Conservation (phyloP, 805 yeast genomes). For the Sugiyamaella lignohabitans region DNA sequence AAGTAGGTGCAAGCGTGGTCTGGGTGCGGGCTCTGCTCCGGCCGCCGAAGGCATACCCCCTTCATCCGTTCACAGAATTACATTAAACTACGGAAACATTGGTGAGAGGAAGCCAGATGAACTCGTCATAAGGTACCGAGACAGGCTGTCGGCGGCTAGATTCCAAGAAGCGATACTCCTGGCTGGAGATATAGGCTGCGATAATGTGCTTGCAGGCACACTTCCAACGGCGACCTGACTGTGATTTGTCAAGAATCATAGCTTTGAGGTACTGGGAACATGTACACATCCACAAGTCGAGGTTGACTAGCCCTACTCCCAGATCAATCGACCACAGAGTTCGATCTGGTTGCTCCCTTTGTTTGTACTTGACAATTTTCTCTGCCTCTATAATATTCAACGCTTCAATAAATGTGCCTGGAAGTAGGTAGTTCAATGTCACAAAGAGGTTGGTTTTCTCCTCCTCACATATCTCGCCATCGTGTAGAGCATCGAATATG, state of each 20-base stretch:
- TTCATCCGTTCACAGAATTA: no score
- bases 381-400: slow-evolving; percentile 18
- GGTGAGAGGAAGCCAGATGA: background rate
- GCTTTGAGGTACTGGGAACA: slow-evolving; percentile 15
- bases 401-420: slow-evolving; percentile 18
- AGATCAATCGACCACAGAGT: slow-evolving; percentile 2
- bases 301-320: slow-evolving; percentile 12
- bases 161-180: background rate
- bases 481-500: slow-evolving; percentile 1
- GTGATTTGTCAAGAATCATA: slow-evolving; percentile 2
- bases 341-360: background rate
- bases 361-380: background rate
- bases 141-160: background rate
- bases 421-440: slow-evolving; percentile 19
- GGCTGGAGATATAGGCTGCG: slow-evolving; percentile 17
- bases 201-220: slow-evolving; percentile 19
- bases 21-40: background rate
- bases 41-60: background rate
- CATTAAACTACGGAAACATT: background rate
- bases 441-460: slow-evolving; percentile 11
- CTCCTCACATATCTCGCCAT: background rate
- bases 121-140: slow-evolving; percentile 1
- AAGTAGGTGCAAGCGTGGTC: no score
- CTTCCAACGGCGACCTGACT: slow-evolving; percentile 6
- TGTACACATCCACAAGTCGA: slow-evolving; percentile 18